phyloP scores from a whole-genome alignment of 2,329 filamentous ascomycete genomes.

The Fusarium miscanthi region DNA sequence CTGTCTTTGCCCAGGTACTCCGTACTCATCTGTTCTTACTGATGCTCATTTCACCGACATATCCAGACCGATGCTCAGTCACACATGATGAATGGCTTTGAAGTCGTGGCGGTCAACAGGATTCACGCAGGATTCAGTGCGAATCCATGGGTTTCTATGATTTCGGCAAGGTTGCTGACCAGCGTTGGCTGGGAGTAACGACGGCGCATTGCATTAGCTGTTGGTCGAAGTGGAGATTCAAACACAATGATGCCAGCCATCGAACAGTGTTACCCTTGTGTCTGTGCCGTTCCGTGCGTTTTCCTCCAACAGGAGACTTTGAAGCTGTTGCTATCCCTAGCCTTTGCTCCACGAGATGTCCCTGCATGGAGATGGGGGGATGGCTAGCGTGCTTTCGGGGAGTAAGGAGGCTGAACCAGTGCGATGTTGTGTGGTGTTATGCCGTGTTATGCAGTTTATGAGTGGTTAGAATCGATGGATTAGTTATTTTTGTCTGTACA shows the following conservation, averaged over 20 bases:
- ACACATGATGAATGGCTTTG: not conserved
- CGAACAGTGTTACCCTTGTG: not conserved
- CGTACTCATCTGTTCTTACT: not conserved
- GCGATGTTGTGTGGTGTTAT: constrained; percentile 5
- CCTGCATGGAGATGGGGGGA: constrained; percentile 18
- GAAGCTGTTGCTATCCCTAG: not conserved
- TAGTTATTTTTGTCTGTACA: not conserved
- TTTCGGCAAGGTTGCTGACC: not conserved
- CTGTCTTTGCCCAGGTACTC: not conserved
- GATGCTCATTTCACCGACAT: not conserved
- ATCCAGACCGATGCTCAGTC: not conserved
- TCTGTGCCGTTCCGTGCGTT: not conserved
- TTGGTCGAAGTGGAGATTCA: constrained; percentile 1
- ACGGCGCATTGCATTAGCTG: constrained; percentile 34
- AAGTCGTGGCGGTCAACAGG: not conserved
- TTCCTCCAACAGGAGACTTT: constrained; percentile 18
- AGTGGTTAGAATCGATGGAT: not conserved
- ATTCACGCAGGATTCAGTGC: not conserved
- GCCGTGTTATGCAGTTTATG: constrained; percentile 1
- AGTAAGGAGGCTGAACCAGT: constrained; percentile 18
- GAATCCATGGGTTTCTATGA: not conserved
- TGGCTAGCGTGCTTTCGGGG: constrained; percentile 9
- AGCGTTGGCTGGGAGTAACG: constrained; percentile 14
- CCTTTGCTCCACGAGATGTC: constrained; percentile 14
- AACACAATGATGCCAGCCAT: not conserved